These are phyloP conservation scores for Megacollybia marginata DNA, from an alignment of 768 basidiomycete genomes.

Conservation along the genomic window DNA sequence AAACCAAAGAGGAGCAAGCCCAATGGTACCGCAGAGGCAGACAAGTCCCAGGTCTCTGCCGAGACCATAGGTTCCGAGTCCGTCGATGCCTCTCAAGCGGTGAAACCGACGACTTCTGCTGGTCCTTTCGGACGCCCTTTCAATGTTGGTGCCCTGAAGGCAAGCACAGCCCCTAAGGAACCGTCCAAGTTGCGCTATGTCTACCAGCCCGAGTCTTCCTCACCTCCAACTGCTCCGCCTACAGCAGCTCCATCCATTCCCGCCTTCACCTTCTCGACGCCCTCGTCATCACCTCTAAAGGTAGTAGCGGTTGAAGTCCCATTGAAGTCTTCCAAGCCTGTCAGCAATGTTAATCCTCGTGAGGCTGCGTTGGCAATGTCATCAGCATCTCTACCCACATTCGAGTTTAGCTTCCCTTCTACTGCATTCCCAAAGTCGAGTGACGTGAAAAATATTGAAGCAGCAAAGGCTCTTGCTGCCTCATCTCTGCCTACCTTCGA, in stretches of 20 bases:
- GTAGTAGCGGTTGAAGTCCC: neutral
- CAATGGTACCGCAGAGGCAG: constrained; percentile 3
- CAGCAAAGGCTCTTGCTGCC: constrained; percentile 31
- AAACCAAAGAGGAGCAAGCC: constrained; percentile 33
- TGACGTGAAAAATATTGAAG: constrained; percentile 19
- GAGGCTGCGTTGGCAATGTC: constrained; percentile 22
- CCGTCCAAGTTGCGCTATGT: constrained; percentile 76
- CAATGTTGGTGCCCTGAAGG: constrained; percentile 29
- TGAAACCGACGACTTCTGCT: constrained; percentile 8
- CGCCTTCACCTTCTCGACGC: constrained; percentile 7
- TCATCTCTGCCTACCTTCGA: constrained; percentile 40
- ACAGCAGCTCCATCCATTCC: constrained; percentile 3
- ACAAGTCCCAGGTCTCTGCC: constrained; percentile 3
- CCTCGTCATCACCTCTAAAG: neutral
- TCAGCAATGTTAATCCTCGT: constrained; percentile 16
- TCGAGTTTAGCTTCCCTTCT: constrained; percentile 25
- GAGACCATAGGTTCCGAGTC: neutral
- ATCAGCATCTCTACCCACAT: constrained; percentile 26
- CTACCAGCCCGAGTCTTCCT: constrained; percentile 43
- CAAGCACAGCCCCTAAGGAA: constrained; percentile 56
- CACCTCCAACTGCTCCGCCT: neutral
- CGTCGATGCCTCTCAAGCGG: neutral
- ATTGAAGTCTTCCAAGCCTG: neutral
- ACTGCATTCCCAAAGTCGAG: constrained; percentile 9
- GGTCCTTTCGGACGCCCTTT: constrained; percentile 8